Base-by-base conservation (phyloP, 1,139 yeast genomes). In the Protomyces inundatus region DNA sequence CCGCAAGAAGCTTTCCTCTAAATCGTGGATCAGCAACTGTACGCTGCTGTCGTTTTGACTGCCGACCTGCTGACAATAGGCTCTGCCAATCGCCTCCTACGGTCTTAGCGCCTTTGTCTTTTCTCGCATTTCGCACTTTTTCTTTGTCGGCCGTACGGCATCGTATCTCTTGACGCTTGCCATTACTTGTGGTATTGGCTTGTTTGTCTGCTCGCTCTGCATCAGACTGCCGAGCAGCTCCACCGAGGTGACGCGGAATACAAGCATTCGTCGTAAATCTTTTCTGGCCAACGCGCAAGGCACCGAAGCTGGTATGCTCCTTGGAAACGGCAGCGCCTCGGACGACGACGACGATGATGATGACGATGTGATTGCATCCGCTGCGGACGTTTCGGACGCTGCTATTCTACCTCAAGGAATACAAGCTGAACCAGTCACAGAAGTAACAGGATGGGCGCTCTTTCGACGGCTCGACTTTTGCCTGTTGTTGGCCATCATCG, bases 71-170 rank as follows among this genome's bases (percentile, higher is more conserved):
- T 42, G 48, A 42, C 48, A 14, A 5, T 42, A 42, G 48, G 48
- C 79, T 0, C 69, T 77, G 14, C 79, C 80, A 0, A 73, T 77
- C 73, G 78, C 80, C 5, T 77, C 80, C n/a, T 75, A 76, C 68
- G 80, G 80, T 4, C 69, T 77, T 35, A 73, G 77, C 33, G 80
- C 80, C 10, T 75, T 77, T 61, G 69, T 75, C 61, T 69, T 76
- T 64, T 74, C 79, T 7, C 66, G 73, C 30, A 56, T 76, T n/a
- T 73, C 76, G 14, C 71, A 73, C 1, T 66, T 71, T 30, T 59
- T 72, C 5, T 73, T 72, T 57, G 71, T 73, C 4, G 62, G 62
- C 16, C 34, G 40, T 33, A 58, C 62, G 6, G 62, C 32, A 9
- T 37, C 14, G 10, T 58, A 77, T 61, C 70, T 77, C 64, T 67